phyloP scores from a whole-genome alignment of 345 rosid species.

The Arabidopsis arenosa region DNA sequence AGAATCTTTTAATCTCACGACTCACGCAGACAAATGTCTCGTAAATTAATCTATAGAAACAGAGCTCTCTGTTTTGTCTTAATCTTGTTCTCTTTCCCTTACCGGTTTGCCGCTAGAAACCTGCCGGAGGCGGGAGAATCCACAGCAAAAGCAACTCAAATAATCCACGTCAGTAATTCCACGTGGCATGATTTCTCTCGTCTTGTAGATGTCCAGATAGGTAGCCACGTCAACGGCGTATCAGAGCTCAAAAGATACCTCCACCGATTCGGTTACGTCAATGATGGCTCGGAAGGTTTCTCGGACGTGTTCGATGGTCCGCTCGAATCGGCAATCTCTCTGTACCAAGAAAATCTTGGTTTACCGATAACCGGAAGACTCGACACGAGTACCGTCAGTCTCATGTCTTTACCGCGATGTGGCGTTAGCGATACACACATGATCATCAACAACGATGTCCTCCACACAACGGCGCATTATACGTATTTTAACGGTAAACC shows the following conservation, averaged over 20 bases:
- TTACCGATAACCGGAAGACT: conserved; percentile 68
- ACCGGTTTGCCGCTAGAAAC: conserved; percentile 53
- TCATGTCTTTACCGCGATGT: conserved; percentile 77
- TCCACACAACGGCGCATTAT: conserved; percentile 57
- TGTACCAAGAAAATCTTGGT: conserved; percentile 70
- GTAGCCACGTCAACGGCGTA: conserved; percentile 75
- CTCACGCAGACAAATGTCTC: conserved; percentile 47
- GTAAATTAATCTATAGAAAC: conserved; percentile 38
- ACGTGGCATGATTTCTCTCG: conserved; percentile 80
- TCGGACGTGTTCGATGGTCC: conserved; percentile 67
- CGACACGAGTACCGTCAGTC: conserved; percentile 63
- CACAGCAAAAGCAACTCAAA: conserved; percentile 44
- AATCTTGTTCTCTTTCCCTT: conserved; percentile 39
- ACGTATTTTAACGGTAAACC: conserved; percentile 76
- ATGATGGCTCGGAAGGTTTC: conserved; percentile 36
- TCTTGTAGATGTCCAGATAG: conserved; percentile 67
- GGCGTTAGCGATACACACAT: conserved; percentile 63
- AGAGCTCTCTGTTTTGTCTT: conserved; percentile 40
- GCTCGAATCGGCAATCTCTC: conserved; percentile 59
- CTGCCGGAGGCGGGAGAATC: conserved; percentile 43
- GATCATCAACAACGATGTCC: not conserved
- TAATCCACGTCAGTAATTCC: conserved; percentile 52
- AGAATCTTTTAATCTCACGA: conserved; percentile 37
- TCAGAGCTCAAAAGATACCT: conserved; percentile 86
- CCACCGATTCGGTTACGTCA: conserved; percentile 77